A percentile compares a stretch with the other conserved stretches of the same genome.
Conservation (phyloP, 1,284 basidiomycete genomes). For the Ganoderma sinense region DNA sequence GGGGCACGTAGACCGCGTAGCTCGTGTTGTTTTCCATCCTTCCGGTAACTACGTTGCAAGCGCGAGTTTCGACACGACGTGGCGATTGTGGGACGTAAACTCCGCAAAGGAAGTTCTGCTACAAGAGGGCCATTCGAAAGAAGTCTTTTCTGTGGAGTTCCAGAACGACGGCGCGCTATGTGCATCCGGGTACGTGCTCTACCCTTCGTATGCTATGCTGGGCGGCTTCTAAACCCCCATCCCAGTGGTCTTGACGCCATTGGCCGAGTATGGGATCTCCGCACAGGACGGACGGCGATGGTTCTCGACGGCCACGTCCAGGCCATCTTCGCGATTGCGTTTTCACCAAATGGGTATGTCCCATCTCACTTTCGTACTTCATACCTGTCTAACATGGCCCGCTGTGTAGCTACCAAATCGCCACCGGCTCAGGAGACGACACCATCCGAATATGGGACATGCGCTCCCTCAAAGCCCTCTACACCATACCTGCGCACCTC, state of each 20-base stretch:
- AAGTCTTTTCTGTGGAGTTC: slow-evolving; percentile 95
- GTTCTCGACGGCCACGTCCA: slow-evolving; percentile 97
- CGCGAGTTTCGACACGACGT: slow-evolving; percentile 98
- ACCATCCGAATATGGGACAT: slow-evolving; percentile 99
- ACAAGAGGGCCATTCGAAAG: slow-evolving; percentile 98
- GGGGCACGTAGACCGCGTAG: slow-evolving; percentile 92
- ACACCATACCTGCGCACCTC: slow-evolving; percentile 96
- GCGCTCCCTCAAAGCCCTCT: slow-evolving; percentile 89
- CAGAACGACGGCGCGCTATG: slow-evolving; percentile 94
- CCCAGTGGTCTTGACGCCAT: slow-evolving; percentile 94
- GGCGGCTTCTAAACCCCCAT: slow-evolving; percentile 17
- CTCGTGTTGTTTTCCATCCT: slow-evolving; percentile 95
- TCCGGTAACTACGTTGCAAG: slow-evolving; percentile 93
- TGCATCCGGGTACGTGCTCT: slow-evolving; percentile 82
- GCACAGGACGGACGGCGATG: slow-evolving; percentile 97
- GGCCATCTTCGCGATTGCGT: slow-evolving; percentile 91
- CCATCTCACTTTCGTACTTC: neutral
- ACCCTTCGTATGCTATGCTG: neutral
- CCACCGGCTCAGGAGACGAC: slow-evolving; percentile 96
- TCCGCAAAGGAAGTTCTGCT: slow-evolving; percentile 84
- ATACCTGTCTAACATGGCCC: neutral
- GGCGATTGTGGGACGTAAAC: slow-evolving; percentile 95
- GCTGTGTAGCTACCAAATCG: slow-evolving; percentile 86
- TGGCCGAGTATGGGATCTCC: slow-evolving; percentile 95
- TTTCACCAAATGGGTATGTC: slow-evolving; percentile 92